Evolutionary conservation across 495 filamentous ascomycete genomes (phyloP).

Genomic region (Aspergillus homomorphus): DNA sequence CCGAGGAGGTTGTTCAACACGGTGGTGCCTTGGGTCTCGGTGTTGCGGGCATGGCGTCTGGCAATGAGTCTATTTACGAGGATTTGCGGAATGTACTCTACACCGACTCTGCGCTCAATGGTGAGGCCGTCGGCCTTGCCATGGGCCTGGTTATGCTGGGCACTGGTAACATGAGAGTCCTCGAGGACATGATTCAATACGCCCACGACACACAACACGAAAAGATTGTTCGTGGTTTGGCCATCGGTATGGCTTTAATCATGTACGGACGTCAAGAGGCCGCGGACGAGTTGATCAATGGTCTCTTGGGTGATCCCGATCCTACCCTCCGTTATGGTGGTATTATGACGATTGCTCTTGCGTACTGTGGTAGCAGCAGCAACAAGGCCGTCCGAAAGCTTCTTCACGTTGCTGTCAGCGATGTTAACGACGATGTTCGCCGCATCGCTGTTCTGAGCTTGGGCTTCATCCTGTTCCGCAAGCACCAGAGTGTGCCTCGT

Average conservation of each 20-base stretch:
- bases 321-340: conserved; percentile 93
- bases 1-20: conserved; percentile 94
- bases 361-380: conserved; percentile 94
- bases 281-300: conserved; percentile 90
- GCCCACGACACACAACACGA: conserved; percentile 97
- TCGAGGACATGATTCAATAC: conserved; percentile 96
- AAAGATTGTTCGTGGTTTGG: conserved; percentile 95
- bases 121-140: conserved; percentile 90
- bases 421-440: conserved; percentile 97
- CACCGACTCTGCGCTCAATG: conserved; percentile 90
- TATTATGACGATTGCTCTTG: conserved; percentile 97
- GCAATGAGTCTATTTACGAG: conserved; percentile 84
- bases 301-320: conserved; percentile 89
- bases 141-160: conserved; percentile 98
- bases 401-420: conserved; percentile 95
- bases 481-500: conserved; percentile 92
- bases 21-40: conserved; percentile 93
- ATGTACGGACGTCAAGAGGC: conserved; percentile 96
- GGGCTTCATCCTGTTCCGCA: conserved; percentile 97
- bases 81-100: conserved; percentile 84
- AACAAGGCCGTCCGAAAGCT: conserved; percentile 98
- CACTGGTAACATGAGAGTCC: conserved; percentile 82
- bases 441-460: conserved; percentile 97
- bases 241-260: conserved; percentile 95
- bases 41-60: conserved; percentile 96